Evolutionary conservation across 2,329 filamentous ascomycete species (phyloP).

Genomic region (Parafenestella ontariensis): DNA sequence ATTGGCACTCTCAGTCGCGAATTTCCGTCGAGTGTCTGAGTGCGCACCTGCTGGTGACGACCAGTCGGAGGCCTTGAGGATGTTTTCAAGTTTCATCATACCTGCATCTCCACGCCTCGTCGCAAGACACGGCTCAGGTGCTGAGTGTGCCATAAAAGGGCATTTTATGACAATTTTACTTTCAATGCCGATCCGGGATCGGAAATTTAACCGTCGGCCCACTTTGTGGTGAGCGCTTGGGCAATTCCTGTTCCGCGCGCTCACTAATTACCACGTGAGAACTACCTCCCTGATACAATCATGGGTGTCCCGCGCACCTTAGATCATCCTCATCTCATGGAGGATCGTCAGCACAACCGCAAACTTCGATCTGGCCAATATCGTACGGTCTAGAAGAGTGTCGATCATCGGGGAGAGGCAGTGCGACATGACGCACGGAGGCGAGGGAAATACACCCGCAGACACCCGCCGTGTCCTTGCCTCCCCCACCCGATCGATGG

Average conservation of each 20-base stretch:
- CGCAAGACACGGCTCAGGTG: not conserved
- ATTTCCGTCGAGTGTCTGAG: not conserved
- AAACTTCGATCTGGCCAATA: not conserved
- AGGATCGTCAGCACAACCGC: not conserved
- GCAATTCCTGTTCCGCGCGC: not conserved
- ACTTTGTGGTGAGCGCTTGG: not conserved
- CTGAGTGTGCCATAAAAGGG: not conserved
- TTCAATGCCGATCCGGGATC: not conserved
- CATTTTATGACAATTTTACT: not conserved
- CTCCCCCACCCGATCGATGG: not conserved
- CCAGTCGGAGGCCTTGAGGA: too few relatives aligned
- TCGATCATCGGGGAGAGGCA: constrained; percentile 1
- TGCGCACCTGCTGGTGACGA: not conserved
- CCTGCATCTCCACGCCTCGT: not conserved
- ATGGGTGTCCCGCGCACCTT: constrained; percentile 7
- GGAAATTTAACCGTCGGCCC: not conserved
- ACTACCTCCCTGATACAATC: constrained; percentile 6
- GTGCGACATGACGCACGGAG: constrained; percentile 11
- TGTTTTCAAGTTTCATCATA: not conserved
- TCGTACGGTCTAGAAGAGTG: not conserved
- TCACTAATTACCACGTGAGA: constrained; percentile 5
- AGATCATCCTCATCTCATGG: constrained; percentile 15
- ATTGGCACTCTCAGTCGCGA: not conserved
- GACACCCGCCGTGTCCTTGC: constrained; percentile 1
- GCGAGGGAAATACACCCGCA: constrained; percentile 11